These are phyloP conservation scores for Paecilomyces sp. DNA, from an alignment of 2,329 filamentous ascomycete species.

Conservation along the genomic window DNA sequence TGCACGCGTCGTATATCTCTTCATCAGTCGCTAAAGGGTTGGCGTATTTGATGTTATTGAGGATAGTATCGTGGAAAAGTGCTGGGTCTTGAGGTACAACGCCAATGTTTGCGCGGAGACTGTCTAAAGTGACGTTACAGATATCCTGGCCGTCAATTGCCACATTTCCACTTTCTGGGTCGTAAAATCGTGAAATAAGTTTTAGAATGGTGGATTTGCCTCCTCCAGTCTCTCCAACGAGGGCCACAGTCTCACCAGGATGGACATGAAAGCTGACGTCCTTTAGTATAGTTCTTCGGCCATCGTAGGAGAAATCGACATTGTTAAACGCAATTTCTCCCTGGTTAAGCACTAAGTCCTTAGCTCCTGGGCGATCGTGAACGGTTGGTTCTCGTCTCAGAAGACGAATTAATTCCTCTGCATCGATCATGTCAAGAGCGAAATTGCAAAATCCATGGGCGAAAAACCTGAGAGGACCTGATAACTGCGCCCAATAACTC, in stretches of 20 bases:
- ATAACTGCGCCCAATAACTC: slow-evolving; percentile 54
- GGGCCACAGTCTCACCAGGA: slow-evolving; percentile 45
- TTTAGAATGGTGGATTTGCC: slow-evolving; percentile 53
- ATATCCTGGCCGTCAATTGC: slow-evolving; percentile 51
- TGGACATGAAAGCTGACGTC: slow-evolving; percentile 41
- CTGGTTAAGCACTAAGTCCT: slow-evolving; percentile 30
- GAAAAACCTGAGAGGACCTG: slow-evolving; percentile 44
- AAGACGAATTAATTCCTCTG: slow-evolving; percentile 47
- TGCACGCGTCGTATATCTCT: slow-evolving; percentile 55
- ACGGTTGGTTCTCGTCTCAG: slow-evolving; percentile 43
- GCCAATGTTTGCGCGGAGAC: slow-evolving; percentile 52
- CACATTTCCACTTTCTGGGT: slow-evolving; percentile 42
- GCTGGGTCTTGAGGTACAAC: slow-evolving; percentile 59
- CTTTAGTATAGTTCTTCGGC: slow-evolving; percentile 40
- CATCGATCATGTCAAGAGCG: slow-evolving; percentile 53
- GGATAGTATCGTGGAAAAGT: slow-evolving; percentile 58
- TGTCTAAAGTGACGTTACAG: slow-evolving; percentile 50
- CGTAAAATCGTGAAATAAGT: slow-evolving; percentile 49
- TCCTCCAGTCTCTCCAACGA: slow-evolving; percentile 53
- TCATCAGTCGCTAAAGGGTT: slow-evolving; percentile 53
- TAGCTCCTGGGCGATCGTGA: slow-evolving; percentile 27
- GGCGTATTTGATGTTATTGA: slow-evolving; percentile 60
- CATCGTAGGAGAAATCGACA: slow-evolving; percentile 48
- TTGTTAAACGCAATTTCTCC: slow-evolving; percentile 44
- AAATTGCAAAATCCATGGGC: slow-evolving; percentile 44